Conservation (phyloP, 2,329 filamentous ascomycete genomes). For the Biscogniauxia sp. region DNA sequence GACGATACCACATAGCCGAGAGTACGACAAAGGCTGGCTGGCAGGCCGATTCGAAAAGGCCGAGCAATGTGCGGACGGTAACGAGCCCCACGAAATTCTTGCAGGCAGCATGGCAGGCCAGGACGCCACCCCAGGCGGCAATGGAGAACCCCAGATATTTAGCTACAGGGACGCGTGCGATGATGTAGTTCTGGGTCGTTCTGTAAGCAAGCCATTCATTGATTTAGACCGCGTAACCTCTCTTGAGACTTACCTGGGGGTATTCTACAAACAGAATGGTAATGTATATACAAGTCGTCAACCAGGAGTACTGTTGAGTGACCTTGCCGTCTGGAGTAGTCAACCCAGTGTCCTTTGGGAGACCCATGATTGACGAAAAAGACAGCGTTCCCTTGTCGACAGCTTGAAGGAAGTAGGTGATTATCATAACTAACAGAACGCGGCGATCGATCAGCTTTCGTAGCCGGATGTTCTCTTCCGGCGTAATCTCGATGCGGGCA, state of each 20-base stretch:
- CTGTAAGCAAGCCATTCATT: conserved; percentile 1
- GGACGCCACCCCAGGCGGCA: conserved; percentile 58
- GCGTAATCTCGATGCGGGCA: conserved; percentile 53
- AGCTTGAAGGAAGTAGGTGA: conserved; percentile 70
- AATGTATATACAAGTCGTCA: conserved; percentile 73
- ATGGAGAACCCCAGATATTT: conserved; percentile 66
- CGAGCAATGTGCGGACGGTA: conserved; percentile 62
- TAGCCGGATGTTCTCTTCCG: conserved; percentile 59
- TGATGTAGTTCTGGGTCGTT: conserved; percentile 42
- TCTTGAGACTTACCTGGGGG: conserved; percentile 46
- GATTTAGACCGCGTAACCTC: not conserved
- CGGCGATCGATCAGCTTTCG: conserved; percentile 65
- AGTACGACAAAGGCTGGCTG: conserved; percentile 68
- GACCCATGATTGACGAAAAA: conserved; percentile 63
- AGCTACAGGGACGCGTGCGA: conserved; percentile 63
- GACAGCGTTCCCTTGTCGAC: conserved; percentile 67
- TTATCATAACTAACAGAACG: conserved; percentile 68
- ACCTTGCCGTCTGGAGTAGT: conserved; percentile 36
- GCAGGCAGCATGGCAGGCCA: conserved; percentile 61
- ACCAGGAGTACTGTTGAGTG: conserved; percentile 61
- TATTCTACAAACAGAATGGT: conserved; percentile 70
- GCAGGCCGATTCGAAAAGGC: conserved; percentile 68
- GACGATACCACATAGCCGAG: conserved; percentile 68
- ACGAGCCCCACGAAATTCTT: conserved; percentile 59
- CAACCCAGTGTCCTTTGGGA: conserved; percentile 50